These are phyloP conservation scores for Acrodontium crateriforme DNA, from an alignment of 2,329 filamentous ascomycete species.

Conservation along the genomic window DNA sequence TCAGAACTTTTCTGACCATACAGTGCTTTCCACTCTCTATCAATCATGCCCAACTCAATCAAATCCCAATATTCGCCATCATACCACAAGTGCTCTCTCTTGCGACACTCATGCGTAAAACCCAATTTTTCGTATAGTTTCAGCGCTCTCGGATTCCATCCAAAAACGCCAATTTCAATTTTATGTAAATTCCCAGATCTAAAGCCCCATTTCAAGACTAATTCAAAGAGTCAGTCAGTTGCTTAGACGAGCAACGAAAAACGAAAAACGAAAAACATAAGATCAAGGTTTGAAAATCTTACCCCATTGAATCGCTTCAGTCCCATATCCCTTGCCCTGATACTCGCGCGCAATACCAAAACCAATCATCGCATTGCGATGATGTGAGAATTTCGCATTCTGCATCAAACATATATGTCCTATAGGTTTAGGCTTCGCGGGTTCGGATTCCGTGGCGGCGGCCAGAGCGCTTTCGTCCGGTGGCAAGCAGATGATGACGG, in stretches of 20 bases:
- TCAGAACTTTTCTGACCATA: no score
- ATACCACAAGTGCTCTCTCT: slow-evolving; percentile 30
- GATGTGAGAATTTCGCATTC: slow-evolving; percentile 19
- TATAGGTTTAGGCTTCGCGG: slow-evolving; percentile 16
- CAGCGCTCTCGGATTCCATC: slow-evolving; percentile 30
- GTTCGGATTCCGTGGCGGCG: slow-evolving; percentile 2
- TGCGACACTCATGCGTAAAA: slow-evolving; percentile 31
- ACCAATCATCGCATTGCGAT: slow-evolving; percentile 30
- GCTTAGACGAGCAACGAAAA: no score
- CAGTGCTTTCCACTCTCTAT: slow-evolving; percentile 24
- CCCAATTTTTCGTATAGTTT: slow-evolving; percentile 33
- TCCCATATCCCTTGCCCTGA: slow-evolving; percentile 32
- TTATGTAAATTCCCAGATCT: slow-evolving; percentile 30
- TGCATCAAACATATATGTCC: no score
- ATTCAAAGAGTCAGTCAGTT: neutral
- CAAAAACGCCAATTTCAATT: slow-evolving; percentile 27
- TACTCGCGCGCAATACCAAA: slow-evolving; percentile 24
- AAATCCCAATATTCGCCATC: slow-evolving; percentile 26
- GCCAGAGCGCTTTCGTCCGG: no score
- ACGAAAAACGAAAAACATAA: no score
- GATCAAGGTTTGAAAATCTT: no score
- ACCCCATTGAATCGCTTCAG: slow-evolving; percentile 36
- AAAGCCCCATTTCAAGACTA: slow-evolving; percentile 33
- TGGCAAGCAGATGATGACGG: slow-evolving; percentile 26
- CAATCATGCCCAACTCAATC: slow-evolving; percentile 26